Evolutionary conservation across 768 basidiomycete species (phyloP), one percentile per base, ranked within the genome.

Genomic region (Kwoniella europaea): DNA sequence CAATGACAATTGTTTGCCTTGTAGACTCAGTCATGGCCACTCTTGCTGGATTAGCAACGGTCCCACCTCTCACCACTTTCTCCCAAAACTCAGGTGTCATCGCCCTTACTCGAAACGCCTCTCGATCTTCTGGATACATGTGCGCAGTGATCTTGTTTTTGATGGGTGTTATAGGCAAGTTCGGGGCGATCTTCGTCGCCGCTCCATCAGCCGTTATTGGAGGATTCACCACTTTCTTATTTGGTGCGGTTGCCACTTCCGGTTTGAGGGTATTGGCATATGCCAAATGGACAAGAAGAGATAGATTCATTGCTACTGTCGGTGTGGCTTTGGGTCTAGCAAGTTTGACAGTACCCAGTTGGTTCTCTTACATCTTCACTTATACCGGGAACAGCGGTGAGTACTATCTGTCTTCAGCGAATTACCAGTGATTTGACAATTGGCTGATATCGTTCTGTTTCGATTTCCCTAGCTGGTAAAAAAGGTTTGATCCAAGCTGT

Each of bases 11-110:
- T 7, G 0, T 9, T 62, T n/a, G 9, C 44, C 35, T 46, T 50
- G 43, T 29, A 41, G 71, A 74, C 63, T 67, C 73, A 10, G 54
- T 74, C 63, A 58, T 59, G 20, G 73, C 73, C 24, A 74, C 73
- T 35, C 43, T 74, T 13, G 73, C 67, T n/a, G 73, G 73, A 53
- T 63, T 74, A 20, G 73, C 73, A n/a, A 74, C 73, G 13, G 71
- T 72, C 42, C 73, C 73, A 12, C 73, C 73, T 22, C 73, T 74
- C 41, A 74, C 73, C 20, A 74, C 73, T 24, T 74, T 74, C 71
- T 74, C 73, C 63, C 73, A 74, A 53, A 74, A 74, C 66, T 71
- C 73, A 15, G 73, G 73, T 52, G 73, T 74, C 46, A 74, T 74
- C 63, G 73, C 73, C 35, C 54, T 74, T 15, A 74, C 73, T 12